Evolutionary conservation across 2,329 filamentous ascomycete genomes (phyloP), one percentile per base, ranked within the genome.

Genomic region (Colletotrichum shisoi): DNA sequence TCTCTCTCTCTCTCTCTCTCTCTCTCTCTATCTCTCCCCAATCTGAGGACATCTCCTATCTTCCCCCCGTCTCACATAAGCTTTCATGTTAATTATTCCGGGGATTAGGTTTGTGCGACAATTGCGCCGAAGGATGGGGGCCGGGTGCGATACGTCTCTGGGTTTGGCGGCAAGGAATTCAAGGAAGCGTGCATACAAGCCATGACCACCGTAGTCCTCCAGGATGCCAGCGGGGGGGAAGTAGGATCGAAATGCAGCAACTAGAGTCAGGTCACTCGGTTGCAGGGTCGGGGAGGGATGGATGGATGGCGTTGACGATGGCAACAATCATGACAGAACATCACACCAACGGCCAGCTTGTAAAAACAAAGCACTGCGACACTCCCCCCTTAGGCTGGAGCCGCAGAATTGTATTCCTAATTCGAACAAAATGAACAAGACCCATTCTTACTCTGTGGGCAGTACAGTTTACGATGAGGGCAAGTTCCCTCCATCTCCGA

Each of bases 151-250:
- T 64, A 46, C 9, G 46, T 61, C 1, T 21, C 27, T 12, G 62
- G 46, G 13, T 53, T 64, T 40, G 62, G 62, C 11, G 62, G 62
- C 12, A 48, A 64, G 12, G 62, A 64, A 9, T 64, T 48, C 13
- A 39, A 53, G 39, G 5, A 40, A 17, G 4, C 62, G 17, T 64
- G 62, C 8, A 11, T 5, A 8, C 46, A 39, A 40, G 57, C 62
- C 15, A 49, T 46, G 39, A n/a, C 11, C 17, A 27, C 39, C 15
- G 62, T 57, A 13, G 45, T 7, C 2, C 46, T 39, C 11, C 11
- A 46, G 4, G 57, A 34, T 2, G 11, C 40, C 5, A 27, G 39
- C 17, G 46, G 46, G 7, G n/a, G 13, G 4, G n/a, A 21, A 0
- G 13, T 64, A 19, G 40, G 34, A 5, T 64, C 57, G 15, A n/a